phyloP scores from a whole-genome alignment of 1,139 yeast genomes.

The Saccharomyces hybrid region DNA sequence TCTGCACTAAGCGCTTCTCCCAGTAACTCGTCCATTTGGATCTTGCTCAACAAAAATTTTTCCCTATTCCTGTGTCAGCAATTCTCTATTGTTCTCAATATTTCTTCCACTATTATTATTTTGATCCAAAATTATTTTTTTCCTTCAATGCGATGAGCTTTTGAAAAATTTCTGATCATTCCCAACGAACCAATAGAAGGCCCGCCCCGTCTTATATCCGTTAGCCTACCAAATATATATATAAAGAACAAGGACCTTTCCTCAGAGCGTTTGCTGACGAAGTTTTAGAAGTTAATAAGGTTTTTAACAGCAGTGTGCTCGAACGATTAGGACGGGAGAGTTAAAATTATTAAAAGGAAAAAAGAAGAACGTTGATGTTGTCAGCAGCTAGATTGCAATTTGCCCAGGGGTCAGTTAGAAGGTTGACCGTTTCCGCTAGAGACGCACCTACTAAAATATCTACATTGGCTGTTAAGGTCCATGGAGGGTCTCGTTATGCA shows the following conservation, averaged over 20 bases:
- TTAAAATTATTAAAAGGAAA: neutral
- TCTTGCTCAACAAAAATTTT: neutral
- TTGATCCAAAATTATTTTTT: neutral
- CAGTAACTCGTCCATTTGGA: neutral
- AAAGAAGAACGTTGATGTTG: constrained; percentile 8
- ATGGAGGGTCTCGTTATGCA: constrained; percentile 80
- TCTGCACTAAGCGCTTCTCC: neutral
- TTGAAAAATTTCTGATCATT: neutral
- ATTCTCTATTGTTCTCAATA: neutral
- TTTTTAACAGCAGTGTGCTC: neutral
- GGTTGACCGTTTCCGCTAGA: constrained; percentile 37
- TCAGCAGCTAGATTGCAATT: constrained; percentile 17
- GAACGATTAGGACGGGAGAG: constrained; percentile 1
- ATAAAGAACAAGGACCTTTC: neutral
- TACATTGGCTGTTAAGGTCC: constrained; percentile 69
- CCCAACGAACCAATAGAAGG: constrained; percentile 4
- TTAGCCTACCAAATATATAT: constrained; percentile 7
- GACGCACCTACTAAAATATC: constrained; percentile 51
- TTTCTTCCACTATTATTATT: neutral
- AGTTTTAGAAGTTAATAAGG: neutral
- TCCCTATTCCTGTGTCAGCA: neutral
- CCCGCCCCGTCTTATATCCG: neutral
- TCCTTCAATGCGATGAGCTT: neutral
- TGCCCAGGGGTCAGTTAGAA: constrained; percentile 27
- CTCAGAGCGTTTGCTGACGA: neutral